phyloP scores from a whole-genome alignment of 495 filamentous ascomycete species.

The Annulohypoxylon moriforme region DNA sequence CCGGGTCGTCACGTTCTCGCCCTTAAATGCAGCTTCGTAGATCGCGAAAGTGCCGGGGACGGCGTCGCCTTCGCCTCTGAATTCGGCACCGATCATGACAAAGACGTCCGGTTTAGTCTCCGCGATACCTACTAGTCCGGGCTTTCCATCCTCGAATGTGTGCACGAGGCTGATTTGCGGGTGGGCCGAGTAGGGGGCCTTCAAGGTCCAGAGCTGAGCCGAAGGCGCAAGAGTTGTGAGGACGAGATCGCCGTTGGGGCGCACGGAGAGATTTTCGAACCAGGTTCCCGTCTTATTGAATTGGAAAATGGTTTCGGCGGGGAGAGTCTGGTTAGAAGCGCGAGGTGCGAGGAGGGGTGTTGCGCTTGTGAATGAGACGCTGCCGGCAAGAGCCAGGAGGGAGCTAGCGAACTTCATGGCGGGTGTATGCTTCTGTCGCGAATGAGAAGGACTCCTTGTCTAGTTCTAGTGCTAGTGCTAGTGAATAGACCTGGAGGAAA shows the following conservation, averaged over 20 bases:
- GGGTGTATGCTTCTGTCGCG: neutral
- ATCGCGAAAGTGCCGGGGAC: slow-evolving; percentile 50
- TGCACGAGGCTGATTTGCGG: slow-evolving; percentile 51
- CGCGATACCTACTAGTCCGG: slow-evolving; percentile 53
- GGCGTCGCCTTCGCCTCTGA: slow-evolving; percentile 43
- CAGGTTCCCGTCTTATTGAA: slow-evolving; percentile 40
- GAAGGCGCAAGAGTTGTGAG: slow-evolving; percentile 51
- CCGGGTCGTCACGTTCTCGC: slow-evolving; percentile 27
- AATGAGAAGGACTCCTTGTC: neutral
- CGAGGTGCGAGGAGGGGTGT: neutral
- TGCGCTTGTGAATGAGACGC: slow-evolving; percentile 5
- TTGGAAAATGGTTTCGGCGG: slow-evolving; percentile 34
- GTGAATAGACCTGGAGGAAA: neutral
- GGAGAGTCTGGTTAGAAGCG: slow-evolving; percentile 13
- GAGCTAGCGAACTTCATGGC: slow-evolving; percentile 20
- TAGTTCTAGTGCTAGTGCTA: neutral
- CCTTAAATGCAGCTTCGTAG: slow-evolving; percentile 42
- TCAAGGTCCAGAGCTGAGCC: slow-evolving; percentile 48
- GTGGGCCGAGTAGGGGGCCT: slow-evolving; percentile 35
- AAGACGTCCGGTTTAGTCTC: slow-evolving; percentile 55
- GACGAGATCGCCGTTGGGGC: slow-evolving; percentile 59
- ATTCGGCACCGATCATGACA: slow-evolving; percentile 51
- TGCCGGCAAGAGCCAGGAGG: slow-evolving; percentile 21
- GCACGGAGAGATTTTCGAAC: slow-evolving; percentile 60
- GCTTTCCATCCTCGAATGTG: slow-evolving; percentile 50